Conservation (phyloP, 768 basidiomycete genomes). For the Myochromella boudieri region DNA sequence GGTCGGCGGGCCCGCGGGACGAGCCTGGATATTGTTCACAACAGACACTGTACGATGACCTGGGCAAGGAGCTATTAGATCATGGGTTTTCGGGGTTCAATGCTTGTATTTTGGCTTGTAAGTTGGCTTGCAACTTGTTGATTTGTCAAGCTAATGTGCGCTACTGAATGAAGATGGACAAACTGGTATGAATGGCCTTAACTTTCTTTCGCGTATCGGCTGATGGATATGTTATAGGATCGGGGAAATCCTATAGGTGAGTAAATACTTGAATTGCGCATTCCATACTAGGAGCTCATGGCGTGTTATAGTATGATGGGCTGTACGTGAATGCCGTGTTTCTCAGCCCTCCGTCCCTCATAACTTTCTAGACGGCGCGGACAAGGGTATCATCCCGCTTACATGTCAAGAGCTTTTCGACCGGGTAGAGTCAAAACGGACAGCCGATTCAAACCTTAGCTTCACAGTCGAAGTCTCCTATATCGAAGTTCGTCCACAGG, state of each 20-base stretch:
- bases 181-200: constrained; percentile 59
- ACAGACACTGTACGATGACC: constrained; percentile 90
- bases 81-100: constrained; percentile 97
- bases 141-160: not conserved
- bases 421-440: constrained; percentile 68
- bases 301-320: constrained; percentile 80
- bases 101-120: constrained; percentile 98
- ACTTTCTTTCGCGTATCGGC: not conserved
- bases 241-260: constrained; percentile 90
- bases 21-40: constrained; percentile 93
- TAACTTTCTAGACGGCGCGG: constrained; percentile 71
- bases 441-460: constrained; percentile 62
- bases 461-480: constrained; percentile 99
- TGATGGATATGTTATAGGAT: constrained; percentile 47
- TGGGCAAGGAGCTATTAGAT: constrained; percentile 92
- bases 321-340: constrained; percentile 54
- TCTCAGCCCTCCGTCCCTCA: not conserved
- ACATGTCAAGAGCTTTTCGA: constrained; percentile 92
- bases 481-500: constrained; percentile 66
- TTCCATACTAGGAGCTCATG: constrained; percentile 8
- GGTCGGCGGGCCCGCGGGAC: constrained; percentile 90
- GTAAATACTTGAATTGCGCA: constrained; percentile 25
- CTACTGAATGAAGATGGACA: constrained; percentile 58
- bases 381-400: constrained; percentile 97
- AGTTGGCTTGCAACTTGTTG: constrained; percentile 44